Conservation (phyloP, 2,329 filamentous ascomycete genomes). For the Calonectria henricotiae region DNA sequence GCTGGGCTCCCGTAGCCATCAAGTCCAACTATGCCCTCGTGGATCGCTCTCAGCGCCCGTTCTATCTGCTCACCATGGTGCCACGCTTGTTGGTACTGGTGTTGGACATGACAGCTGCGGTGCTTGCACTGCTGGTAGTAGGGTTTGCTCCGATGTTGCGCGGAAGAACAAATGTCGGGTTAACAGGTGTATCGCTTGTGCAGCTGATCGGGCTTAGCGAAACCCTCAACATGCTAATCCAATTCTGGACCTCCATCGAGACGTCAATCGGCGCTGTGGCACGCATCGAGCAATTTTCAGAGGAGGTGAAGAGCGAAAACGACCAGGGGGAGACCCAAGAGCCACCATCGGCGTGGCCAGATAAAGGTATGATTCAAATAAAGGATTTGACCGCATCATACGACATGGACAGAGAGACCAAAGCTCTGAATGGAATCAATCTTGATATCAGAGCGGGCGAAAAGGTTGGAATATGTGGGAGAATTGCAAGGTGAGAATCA, state of each 20-base stretch:
- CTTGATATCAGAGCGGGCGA: conserved; percentile 58
- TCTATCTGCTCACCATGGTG: conserved; percentile 71
- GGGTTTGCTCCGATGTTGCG: conserved; percentile 61
- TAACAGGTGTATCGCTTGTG: conserved; percentile 56
- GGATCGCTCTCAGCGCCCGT: conserved; percentile 71
- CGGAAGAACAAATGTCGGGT: conserved; percentile 52
- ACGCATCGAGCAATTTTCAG: conserved; percentile 56
- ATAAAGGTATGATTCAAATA: conserved; percentile 52
- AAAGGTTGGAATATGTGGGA: conserved; percentile 69
- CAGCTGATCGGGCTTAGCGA: conserved; percentile 56
- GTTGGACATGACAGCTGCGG: conserved; percentile 66
- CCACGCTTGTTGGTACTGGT: conserved; percentile 73
- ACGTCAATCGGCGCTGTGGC: conserved; percentile 58
- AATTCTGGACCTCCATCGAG: conserved; percentile 59
- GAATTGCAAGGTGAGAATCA: conserved; percentile 60
- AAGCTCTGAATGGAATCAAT: conserved; percentile 47
- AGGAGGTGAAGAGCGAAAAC: conserved; percentile 53
- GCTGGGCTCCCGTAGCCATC: conserved; percentile 61
- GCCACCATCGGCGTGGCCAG: conserved; percentile 54
- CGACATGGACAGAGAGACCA: conserved; percentile 35
- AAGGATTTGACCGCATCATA: conserved; percentile 53
- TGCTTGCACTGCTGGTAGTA: conserved; percentile 65
- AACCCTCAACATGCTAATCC: conserved; percentile 58
- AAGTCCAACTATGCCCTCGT: conserved; percentile 65
- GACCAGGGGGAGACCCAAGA: conserved; percentile 40